phyloP scores from a whole-genome alignment of 2,329 filamentous ascomycete species.

The Talaromyces atroroseus region DNA sequence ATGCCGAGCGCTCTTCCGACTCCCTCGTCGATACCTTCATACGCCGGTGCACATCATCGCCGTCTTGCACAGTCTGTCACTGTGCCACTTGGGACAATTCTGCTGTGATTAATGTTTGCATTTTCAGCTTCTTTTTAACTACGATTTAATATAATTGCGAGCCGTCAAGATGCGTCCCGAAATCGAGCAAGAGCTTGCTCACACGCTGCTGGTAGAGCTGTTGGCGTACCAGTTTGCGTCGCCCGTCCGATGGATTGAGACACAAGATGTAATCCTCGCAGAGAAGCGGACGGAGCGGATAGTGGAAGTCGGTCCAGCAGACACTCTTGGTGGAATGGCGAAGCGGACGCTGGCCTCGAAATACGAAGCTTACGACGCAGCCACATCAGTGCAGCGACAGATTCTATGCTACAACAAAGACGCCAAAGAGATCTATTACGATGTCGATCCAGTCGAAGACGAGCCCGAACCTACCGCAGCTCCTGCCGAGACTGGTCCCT shows the following conservation, averaged over 20 bases:
- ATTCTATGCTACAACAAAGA: conserved; percentile 99
- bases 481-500: conserved; percentile 33
- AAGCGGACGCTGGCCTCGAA: conserved; percentile 92
- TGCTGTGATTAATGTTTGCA: conserved; percentile 9
- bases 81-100: background rate
- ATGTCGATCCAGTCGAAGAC: conserved; percentile 90
- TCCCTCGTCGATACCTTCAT: conserved; percentile 4
- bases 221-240: conserved; percentile 99
- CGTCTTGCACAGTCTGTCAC: conserved; percentile 6
- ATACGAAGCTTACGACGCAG: conserved; percentile 97
- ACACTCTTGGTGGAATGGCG: conserved; percentile 96
- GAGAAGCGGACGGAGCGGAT: conserved; percentile 95
- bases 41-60: background rate
- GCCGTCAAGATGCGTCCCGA: conserved; percentile 82
- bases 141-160: conserved; percentile 12
- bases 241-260: conserved; percentile 99
- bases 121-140: conserved; percentile 1
- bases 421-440: conserved; percentile 98
- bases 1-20: conserved; percentile 1
- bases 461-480: conserved; percentile 60
- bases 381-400: conserved; percentile 90
- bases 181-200: conserved; percentile 97
- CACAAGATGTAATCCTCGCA: conserved; percentile 97
- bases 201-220: conserved; percentile 96
- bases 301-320: conserved; percentile 93